A percentile compares a stretch with the other conserved stretches of the same genome.
Conservation (phyloP, 345 rosid species). For the Garcia nutans region DNA sequence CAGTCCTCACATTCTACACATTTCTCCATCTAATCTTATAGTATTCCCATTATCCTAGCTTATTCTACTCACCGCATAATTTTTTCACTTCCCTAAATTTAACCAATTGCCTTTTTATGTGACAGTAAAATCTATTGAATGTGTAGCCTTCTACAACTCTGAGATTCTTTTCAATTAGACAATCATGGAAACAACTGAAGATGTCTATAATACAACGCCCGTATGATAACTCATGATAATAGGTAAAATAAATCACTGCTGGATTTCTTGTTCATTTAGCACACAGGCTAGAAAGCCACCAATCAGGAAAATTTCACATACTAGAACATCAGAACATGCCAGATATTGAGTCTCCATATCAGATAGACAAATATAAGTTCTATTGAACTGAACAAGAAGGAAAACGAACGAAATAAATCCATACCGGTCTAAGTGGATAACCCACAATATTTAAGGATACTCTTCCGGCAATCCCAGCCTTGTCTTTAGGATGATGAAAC, state of each 20-base stretch:
- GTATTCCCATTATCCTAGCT: background rate
- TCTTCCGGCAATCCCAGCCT: slow-evolving; percentile 90
- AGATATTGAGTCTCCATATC: background rate
- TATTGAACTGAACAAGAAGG: slow-evolving; percentile 8
- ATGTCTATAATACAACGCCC: background rate
- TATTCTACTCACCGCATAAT: background rate
- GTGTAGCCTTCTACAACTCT: background rate
- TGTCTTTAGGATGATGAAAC: slow-evolving; percentile 96
- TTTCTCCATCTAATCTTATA: background rate
- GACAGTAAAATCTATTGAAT: background rate
- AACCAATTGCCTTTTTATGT: background rate
- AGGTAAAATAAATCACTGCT: background rate
- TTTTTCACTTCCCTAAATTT: background rate
- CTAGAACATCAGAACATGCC: slow-evolving; percentile 7
- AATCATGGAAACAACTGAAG: background rate
- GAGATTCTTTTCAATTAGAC: background rate
- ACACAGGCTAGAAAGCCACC: background rate
- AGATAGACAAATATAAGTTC: background rate
- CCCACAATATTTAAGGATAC: slow-evolving; percentile 89
- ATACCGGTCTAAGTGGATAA: slow-evolving; percentile 88
- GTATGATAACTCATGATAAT: background rate
- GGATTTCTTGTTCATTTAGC: background rate
- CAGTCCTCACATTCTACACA: background rate
- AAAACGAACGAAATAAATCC: slow-evolving; percentile 22
- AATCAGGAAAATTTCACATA: background rate